A percentile compares a stretch with the other conserved stretches of the same genome.
phyloP scores from a whole-genome alignment of 805 yeast species.

The Metschnikowia lochheadii region DNA sequence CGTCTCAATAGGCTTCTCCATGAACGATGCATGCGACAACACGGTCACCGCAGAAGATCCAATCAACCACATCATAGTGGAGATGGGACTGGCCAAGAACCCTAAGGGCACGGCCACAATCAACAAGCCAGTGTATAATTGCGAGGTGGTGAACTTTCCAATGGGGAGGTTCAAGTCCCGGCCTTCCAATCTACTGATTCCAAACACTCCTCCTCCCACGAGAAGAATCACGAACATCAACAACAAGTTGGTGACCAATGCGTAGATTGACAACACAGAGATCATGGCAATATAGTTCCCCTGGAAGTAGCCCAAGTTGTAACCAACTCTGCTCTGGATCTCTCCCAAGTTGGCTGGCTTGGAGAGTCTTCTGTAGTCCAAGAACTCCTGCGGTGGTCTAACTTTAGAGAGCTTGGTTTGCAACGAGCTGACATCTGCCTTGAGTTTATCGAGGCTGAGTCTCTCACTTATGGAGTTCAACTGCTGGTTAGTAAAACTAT shows the following conservation, averaged over 20 bases:
- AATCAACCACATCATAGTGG: constrained; percentile 86
- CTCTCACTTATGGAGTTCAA: constrained; percentile 18
- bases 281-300: constrained; percentile 81
- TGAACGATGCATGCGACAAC: constrained; percentile 78
- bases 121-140: constrained; percentile 78
- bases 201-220: constrained; percentile 69
- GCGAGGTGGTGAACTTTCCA: constrained; percentile 68
- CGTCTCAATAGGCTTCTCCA: constrained; percentile 95
- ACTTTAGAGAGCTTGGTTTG: constrained; percentile 66
- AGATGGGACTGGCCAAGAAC: constrained; percentile 81
- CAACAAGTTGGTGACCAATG: constrained; percentile 79
- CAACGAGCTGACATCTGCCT: constrained; percentile 35
- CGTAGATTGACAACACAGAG: constrained; percentile 70
- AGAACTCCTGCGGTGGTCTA: constrained; percentile 89
- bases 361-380: constrained; percentile 83
- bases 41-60: constrained; percentile 80
- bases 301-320: constrained; percentile 81
- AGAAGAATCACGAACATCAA: constrained; percentile 76
- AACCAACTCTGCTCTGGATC: constrained; percentile 80
- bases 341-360: constrained; percentile 90
- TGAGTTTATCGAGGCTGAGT: constrained; percentile 23
- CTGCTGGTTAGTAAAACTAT: constrained; percentile 6
- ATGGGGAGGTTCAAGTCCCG: constrained; percentile 75
- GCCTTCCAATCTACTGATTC: constrained; percentile 77
- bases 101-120: constrained; percentile 78